Percentiles rank a stretch among this genome's conserved stretches.
phyloP scores from a whole-genome alignment of 805 yeast species.

The Kurtzmaniella cleridarum region DNA sequence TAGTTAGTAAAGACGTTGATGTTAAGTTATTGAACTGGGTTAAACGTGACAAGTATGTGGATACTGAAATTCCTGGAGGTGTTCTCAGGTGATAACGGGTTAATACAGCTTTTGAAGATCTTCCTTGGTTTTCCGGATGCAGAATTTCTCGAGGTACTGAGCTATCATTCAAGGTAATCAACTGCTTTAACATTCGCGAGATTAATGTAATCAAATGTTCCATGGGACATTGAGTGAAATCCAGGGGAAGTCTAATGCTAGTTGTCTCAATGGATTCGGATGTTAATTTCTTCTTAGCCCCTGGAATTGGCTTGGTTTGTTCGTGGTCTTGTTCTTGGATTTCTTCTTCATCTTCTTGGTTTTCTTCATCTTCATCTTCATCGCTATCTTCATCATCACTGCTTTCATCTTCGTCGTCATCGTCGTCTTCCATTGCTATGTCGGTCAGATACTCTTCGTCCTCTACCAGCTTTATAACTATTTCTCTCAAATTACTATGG shows the following conservation, averaged over 20 bases:
- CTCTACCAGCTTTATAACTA: too few relatives aligned
- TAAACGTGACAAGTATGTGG: conserved; percentile 69
- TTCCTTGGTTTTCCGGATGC: conserved; percentile 15
- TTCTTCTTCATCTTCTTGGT: not conserved
- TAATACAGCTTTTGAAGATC: conserved; percentile 32
- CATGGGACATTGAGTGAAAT: conserved; percentile 61
- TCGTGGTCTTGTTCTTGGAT: too few relatives aligned
- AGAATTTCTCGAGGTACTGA: conserved; percentile 30
- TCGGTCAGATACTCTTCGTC: too few relatives aligned
- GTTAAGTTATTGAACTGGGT: conserved; percentile 82
- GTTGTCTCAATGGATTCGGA: not conserved
- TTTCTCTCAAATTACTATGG: too few relatives aligned
- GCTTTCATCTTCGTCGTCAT: not conserved
- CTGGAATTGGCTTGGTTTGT: too few relatives aligned
- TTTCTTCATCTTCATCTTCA: not conserved
- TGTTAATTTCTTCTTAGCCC: not conserved
- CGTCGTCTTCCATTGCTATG: too few relatives aligned
- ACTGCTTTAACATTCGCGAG: conserved; percentile 72
- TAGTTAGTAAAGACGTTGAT: conserved; percentile 71
- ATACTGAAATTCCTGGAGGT: conserved; percentile 82
- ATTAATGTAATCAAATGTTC: conserved; percentile 68
- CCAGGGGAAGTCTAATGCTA: conserved; percentile 33
- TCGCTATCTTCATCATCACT: not conserved
- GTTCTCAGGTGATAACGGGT: conserved; percentile 93
- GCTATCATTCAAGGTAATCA: conserved; percentile 71